Evolutionary conservation across 2,329 filamentous ascomycete species (phyloP), one percentile per base, ranked within the genome.

Genomic region (Calonectria leucothoes): DNA sequence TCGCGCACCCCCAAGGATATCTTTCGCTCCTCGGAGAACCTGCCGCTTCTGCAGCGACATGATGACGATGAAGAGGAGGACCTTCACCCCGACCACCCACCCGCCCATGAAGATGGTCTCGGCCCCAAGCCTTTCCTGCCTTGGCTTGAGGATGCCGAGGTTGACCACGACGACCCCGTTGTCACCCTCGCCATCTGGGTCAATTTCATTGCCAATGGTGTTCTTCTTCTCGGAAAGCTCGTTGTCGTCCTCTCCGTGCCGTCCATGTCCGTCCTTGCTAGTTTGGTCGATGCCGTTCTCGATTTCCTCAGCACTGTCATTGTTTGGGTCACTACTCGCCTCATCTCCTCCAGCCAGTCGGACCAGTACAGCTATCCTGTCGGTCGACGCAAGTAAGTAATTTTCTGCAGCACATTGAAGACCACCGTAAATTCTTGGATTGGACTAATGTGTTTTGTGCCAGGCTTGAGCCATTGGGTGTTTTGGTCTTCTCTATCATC

Each of bases 101-200:
- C 74, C n/a, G 33, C 77, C 33, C 76, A 81, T 42, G 79, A 81
- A 23, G 81, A 82, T 17, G 82, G 81, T 15, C 70, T 75, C 10
- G 84, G 84, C 0, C 85, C 87, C 31, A 87, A 87, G 68, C 89
- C 89, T 14, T 88, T 93, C 71, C 90, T 95, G 51, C 93, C 93
- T 10, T 93, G 92, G 83, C 90, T 94, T 69, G 93, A 94, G 71
- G 94, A 95, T 76, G 93, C 93, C 71, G 89, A 90, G 27, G 78
- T 95, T 3, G 93, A 95, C 80, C 94, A 93, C 75, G 89, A 92
- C 61, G 93, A 93, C 72, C 91, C 90, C 20, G 91, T 98, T 63
- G 95, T 98, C 63, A 93, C 92, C n/a, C 81, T 97, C 25, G 96
- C 96, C 51, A 97, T 98, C 80, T 96, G 95, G 83, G 86, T 97